phyloP scores from a whole-genome alignment of 2,329 filamentous ascomycete species.

The Ascochyta viciae-villosae region DNA sequence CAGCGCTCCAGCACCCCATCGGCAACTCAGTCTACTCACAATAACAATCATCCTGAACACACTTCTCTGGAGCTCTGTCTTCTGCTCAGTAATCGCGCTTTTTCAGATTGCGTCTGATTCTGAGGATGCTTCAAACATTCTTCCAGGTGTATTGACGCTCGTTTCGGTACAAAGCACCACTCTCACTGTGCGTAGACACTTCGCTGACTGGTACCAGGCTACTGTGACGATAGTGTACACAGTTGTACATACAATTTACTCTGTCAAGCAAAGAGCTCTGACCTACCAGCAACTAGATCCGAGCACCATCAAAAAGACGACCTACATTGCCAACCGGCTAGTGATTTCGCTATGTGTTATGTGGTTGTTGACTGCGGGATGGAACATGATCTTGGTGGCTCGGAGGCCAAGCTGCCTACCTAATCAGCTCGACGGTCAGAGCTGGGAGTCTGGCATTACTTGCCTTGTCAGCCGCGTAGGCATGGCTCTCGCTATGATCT shows the following conservation, averaged over 20 bases:
- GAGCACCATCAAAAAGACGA: slow-evolving; percentile 37
- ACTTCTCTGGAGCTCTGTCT: slow-evolving; percentile 44
- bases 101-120: slow-evolving; percentile 39
- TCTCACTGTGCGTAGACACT: background rate
- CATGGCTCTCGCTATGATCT: slow-evolving; percentile 42
- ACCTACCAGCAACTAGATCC: slow-evolving; percentile 32
- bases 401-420: slow-evolving; percentile 45
- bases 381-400: slow-evolving; percentile 50
- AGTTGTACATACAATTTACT: slow-evolving; percentile 44
- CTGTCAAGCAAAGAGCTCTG: slow-evolving; percentile 42
- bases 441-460: slow-evolving; percentile 45
- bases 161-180: slow-evolving; percentile 35
- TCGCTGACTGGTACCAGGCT: slow-evolving; percentile 33
- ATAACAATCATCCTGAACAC: slow-evolving; percentile 45
- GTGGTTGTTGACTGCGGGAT: slow-evolving; percentile 49
- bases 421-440: slow-evolving; percentile 24
- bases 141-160: slow-evolving; percentile 42
- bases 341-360: slow-evolving; percentile 42
- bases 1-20: slow-evolving; percentile 27
- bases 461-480: slow-evolving; percentile 41
- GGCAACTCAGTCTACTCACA: slow-evolving; percentile 42
- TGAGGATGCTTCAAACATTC: slow-evolving; percentile 37
- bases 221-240: slow-evolving; percentile 44
- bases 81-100: slow-evolving; percentile 36
- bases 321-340: slow-evolving; percentile 44